phyloP scores from a whole-genome alignment of 208 protist genomes.

The Vickermania ingenoplastis region DNA sequence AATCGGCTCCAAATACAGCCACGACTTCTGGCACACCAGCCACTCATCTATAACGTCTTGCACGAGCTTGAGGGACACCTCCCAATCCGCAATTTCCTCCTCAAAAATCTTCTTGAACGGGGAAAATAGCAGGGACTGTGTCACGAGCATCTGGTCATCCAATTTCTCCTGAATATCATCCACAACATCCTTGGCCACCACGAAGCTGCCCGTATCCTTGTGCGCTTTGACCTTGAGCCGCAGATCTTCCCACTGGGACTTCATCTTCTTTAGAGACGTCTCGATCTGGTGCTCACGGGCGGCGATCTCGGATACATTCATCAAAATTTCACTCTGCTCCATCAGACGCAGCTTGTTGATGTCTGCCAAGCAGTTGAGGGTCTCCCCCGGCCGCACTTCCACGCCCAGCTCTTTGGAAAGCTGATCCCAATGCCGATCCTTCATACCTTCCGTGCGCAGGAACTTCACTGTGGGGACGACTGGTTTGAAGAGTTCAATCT shows the following conservation, averaged over 20 bases:
- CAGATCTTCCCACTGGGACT: conserved; percentile 86
- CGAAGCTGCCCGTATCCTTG: conserved; percentile 90
- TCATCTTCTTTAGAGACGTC: conserved; percentile 90
- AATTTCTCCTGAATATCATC: conserved; percentile 93
- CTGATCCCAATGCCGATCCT: conserved; percentile 93
- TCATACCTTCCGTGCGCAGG: conserved; percentile 93
- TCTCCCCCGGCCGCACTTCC: conserved; percentile 82
- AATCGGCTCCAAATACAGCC: conserved; percentile 96
- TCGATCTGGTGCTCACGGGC: conserved; percentile 95
- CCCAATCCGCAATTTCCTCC: conserved; percentile 87
- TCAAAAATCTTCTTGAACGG: conserved; percentile 97
- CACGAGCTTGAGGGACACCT: conserved; percentile 79
- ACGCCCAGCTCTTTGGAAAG: conserved; percentile 89
- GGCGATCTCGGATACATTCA: conserved; percentile 90
- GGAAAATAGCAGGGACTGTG: conserved; percentile 93
- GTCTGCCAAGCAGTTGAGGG: conserved; percentile 83
- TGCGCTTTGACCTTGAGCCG: conserved; percentile 79
- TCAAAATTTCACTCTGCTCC: conserved; percentile 78
- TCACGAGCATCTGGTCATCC: conserved; percentile 94
- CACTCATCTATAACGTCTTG: conserved; percentile 93
- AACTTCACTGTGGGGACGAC: conserved; percentile 92
- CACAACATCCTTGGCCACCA: conserved; percentile 81
- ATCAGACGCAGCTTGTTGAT: conserved; percentile 60
- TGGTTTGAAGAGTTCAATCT: conserved; percentile 94
- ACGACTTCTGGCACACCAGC: conserved; percentile 91